Base-by-base conservation (phyloP, 257 asterid genomes). In the Handroanthus guayacan region DNA sequence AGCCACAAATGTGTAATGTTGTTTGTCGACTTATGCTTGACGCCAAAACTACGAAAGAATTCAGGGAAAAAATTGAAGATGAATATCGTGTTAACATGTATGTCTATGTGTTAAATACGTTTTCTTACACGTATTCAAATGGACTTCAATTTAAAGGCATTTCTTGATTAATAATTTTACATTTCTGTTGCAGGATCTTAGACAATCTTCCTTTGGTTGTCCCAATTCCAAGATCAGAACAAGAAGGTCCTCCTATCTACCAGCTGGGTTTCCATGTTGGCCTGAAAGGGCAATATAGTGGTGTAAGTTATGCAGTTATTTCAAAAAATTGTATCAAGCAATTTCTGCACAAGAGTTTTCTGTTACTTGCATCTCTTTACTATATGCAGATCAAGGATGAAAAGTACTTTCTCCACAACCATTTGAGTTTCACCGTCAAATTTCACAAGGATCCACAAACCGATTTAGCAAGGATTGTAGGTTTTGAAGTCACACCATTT, bases 171-270 rank as follows among this genome's bases (percentile, higher is more conserved):
- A 56, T 72, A 48, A 51, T 55, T 51, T 31, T 61, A 16, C 16
- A 51, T 52, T 64, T 34, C 20, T 64, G 45, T 64, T 74, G 66
- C 85, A 90, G 96, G 96, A 88, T 90, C 74, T 81, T 90, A 66
- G 96, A 90, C 77, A 90, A 90, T 80, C 94, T 90, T 83, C 96
- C 96, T 60, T 78, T 90, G 80, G 96, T 90, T 71, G 96, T 88
- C 20, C 90, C 91, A 0, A 71, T 88, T 71, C 88, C 80, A 51
- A 86, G 90, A 86, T 5, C 75, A 60, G 91, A 87, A 55, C 85
- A 78, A 72, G 91, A 83, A 38, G 87, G 88, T 60, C 90, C 88
- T 79, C 90, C 92, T 9, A 80, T 89, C 51, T 88, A 85, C 82
- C 92, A 90, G 86, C 85, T 86, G 41, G 96, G 96, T 34, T 89